Evolutionary conservation across 768 basidiomycete species (phyloP).

Genomic region (Pleurotus tuber-regium): DNA sequence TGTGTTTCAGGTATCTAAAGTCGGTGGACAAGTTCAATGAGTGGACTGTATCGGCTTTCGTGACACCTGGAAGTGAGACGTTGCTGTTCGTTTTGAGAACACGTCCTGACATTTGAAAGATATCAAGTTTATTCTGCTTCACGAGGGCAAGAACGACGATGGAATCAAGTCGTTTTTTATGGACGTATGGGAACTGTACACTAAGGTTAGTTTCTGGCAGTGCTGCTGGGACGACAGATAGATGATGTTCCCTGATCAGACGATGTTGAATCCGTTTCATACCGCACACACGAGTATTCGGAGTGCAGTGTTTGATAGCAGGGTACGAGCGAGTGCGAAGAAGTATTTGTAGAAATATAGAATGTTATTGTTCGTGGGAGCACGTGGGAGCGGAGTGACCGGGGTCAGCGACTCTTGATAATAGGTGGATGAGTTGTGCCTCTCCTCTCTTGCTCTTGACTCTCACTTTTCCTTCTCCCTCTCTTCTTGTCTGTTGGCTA

Average conservation of each 20-base stretch:
- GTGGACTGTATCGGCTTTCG: slow-evolving; percentile 96
- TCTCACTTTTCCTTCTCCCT: slow-evolving; percentile 27
- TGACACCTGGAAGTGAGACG: slow-evolving; percentile 88
- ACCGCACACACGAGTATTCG: slow-evolving; percentile 83
- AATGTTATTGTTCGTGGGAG: slow-evolving; percentile 3
- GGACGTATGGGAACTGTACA: slow-evolving; percentile 96
- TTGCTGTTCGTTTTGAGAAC: not conserved
- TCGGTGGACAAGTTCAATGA: slow-evolving; percentile 97
- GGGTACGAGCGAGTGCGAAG: slow-evolving; percentile 84
- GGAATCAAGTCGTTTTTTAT: slow-evolving; percentile 90
- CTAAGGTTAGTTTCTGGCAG: slow-evolving; percentile 64
- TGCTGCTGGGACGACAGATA: not conserved
- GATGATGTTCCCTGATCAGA: slow-evolving; percentile 41
- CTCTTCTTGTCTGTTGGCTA: slow-evolving; percentile 29
- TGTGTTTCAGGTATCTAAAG: slow-evolving; percentile 78
- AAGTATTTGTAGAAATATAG: slow-evolving; percentile 54
- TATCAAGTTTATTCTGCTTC: slow-evolving; percentile 92
- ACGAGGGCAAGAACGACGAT: slow-evolving; percentile 96
- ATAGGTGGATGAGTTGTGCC: slow-evolving; percentile 20
- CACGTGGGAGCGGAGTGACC: slow-evolving; percentile 20
- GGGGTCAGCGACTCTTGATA: slow-evolving; percentile 21
- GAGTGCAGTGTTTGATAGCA: slow-evolving; percentile 76
- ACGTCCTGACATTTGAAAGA: slow-evolving; percentile 46
- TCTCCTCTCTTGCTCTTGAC: slow-evolving; percentile 31
- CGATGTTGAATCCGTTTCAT: slow-evolving; percentile 94